phyloP scores from a whole-genome alignment of 768 basidiomycete species.

The Boletus insuetus region DNA sequence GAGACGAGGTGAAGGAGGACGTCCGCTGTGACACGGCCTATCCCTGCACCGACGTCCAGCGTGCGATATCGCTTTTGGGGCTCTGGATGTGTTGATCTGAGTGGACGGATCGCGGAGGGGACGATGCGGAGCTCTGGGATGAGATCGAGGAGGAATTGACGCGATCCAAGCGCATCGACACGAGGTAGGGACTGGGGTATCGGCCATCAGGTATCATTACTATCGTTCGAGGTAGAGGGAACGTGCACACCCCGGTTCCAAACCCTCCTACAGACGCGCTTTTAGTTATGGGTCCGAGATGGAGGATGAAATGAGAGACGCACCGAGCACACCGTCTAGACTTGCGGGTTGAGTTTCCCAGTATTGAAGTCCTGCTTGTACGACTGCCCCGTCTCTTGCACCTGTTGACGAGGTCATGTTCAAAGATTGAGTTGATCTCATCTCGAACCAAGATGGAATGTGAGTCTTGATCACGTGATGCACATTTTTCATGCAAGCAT shows the following conservation, averaged over 20 bases:
- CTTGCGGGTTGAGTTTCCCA: constrained; percentile 82
- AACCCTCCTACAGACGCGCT: constrained; percentile 40
- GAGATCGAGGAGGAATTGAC: constrained; percentile 81
- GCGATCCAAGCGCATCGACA: constrained; percentile 85
- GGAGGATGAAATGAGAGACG: constrained; percentile 13
- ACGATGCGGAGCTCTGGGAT: constrained; percentile 78
- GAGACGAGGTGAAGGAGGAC: constrained; percentile 87
- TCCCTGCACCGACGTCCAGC: constrained; percentile 91
- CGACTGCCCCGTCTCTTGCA: constrained; percentile 46
- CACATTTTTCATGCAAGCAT: neutral
- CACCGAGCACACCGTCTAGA: constrained; percentile 85
- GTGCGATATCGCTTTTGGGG: constrained; percentile 58
- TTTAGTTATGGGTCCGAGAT: neutral
- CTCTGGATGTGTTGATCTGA: constrained; percentile 23
- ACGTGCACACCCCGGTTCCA: constrained; percentile 47
- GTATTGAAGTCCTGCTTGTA: constrained; percentile 79
- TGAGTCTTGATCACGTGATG: constrained; percentile 11
- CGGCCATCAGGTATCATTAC: neutral
- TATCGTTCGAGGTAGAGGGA: neutral
- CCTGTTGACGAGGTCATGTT: constrained; percentile 9
- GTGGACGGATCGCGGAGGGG: constrained; percentile 64
- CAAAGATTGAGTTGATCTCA: neutral
- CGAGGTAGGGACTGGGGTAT: constrained; percentile 73
- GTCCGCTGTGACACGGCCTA: constrained; percentile 87
- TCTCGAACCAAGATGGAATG: too few relatives aligned